A percentile compares a stretch with the other conserved stretches of the same genome.
Conservation (phyloP, 768 basidiomycete species). For the Boletus subparvulus region DNA sequence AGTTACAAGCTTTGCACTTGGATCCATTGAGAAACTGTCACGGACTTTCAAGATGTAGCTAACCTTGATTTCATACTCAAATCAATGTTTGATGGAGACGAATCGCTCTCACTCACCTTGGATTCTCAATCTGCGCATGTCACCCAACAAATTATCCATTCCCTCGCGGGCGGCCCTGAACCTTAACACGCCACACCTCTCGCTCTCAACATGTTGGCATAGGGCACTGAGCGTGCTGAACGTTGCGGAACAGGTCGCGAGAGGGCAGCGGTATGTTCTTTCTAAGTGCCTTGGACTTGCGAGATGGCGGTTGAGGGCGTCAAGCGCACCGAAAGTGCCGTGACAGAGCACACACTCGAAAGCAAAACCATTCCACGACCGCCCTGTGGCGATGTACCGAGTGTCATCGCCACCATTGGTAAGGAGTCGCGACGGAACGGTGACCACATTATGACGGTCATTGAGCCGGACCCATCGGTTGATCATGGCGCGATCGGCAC, state of each 20-base stretch:
- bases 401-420: constrained; percentile 19
- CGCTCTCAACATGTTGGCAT: constrained; percentile 66
- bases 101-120: constrained; percentile 8
- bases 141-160: constrained; percentile 36
- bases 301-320: constrained; percentile 59
- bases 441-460: constrained; percentile 52
- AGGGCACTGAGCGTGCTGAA: constrained; percentile 58
- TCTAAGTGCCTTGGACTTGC: constrained; percentile 59
- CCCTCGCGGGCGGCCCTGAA: constrained; percentile 43
- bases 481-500: constrained; percentile 41
- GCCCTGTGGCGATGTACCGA: constrained; percentile 33
- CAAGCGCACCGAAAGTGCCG: constrained; percentile 38
- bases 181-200: constrained; percentile 52
- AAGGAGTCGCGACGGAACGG: constrained; percentile 53
- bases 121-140: constrained; percentile 15
- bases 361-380: constrained; percentile 40
- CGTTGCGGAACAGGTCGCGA: constrained; percentile 38
- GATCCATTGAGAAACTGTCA: constrained; percentile 14
- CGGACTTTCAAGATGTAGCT: constrained; percentile 25
- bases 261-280: constrained; percentile 55
- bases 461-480: constrained; percentile 37
- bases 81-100: neutral
- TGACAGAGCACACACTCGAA: constrained; percentile 72
- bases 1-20: constrained; percentile 2
- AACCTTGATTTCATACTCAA: constrained; percentile 19